These are phyloP conservation scores for Agastache rugosa DNA, from an alignment of 257 asterid genomes.

Conservation along the genomic window DNA sequence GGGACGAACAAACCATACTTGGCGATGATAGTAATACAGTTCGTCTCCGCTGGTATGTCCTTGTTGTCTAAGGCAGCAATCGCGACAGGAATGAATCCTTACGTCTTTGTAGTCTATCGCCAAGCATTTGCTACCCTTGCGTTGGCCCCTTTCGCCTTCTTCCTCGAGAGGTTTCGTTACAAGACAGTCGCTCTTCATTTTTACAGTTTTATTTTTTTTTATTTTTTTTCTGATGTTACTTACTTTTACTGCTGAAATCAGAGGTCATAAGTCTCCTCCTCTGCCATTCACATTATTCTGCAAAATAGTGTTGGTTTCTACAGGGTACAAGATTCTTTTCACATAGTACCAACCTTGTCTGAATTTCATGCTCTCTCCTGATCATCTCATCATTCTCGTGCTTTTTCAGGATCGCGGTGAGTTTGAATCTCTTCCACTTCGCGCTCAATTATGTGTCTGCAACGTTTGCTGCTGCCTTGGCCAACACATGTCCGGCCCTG, in stretches of 20 bases:
- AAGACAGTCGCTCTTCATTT: not conserved
- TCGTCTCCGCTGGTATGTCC: conserved; percentile 46
- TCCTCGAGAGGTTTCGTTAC: conserved; percentile 41
- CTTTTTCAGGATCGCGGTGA: conserved; percentile 43
- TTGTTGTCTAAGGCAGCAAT: conserved; percentile 50
- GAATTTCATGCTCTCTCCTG: not conserved
- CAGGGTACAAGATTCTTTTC: conserved; percentile 9
- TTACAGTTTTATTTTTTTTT: too few relatives aligned
- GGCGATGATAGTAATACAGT: conserved; percentile 26
- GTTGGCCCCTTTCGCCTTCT: conserved; percentile 47
- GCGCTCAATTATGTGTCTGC: conserved; percentile 49
- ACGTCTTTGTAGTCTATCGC: conserved; percentile 49
- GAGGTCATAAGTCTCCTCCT: conserved; percentile 31
- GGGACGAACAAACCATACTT: conserved; percentile 25
- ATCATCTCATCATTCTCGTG: not conserved
- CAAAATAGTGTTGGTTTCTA: conserved; percentile 12
- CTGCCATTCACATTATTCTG: conserved; percentile 25
- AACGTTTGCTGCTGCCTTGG: conserved; percentile 47
- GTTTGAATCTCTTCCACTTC: conserved; percentile 45
- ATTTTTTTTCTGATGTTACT: not conserved
- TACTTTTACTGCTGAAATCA: not conserved
- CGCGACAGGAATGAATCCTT: conserved; percentile 47
- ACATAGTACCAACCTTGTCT: not conserved
- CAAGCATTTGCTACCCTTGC: conserved; percentile 48
- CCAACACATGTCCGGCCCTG: conserved; percentile 36